Conservation (phyloP, 2,329 filamentous ascomycete species). For the Xylariomycetidae sp. region DNA sequence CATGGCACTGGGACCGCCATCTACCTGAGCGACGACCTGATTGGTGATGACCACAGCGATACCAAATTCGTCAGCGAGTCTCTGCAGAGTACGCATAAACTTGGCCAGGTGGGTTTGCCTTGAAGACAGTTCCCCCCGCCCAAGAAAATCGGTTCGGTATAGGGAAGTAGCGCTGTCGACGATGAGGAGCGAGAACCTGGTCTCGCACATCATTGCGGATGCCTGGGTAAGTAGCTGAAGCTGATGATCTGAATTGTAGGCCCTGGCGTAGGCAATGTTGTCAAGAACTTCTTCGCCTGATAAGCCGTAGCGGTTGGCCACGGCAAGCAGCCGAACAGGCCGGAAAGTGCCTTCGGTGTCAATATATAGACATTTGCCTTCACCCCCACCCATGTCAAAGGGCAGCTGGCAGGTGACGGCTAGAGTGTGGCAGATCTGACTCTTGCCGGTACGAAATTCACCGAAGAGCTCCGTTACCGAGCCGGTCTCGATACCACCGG, state of each 20-base stretch:
- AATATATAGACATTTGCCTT: slow-evolving; percentile 97
- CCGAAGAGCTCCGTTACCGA: slow-evolving; percentile 98
- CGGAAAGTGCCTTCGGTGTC: slow-evolving; percentile 97
- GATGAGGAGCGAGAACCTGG: slow-evolving; percentile 89
- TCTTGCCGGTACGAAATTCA: slow-evolving; percentile 96
- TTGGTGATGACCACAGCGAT: slow-evolving; percentile 99
- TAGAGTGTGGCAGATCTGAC: slow-evolving; percentile 97
- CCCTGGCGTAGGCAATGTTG: slow-evolving; percentile 95
- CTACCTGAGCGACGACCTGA: slow-evolving; percentile 96
- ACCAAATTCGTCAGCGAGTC: slow-evolving; percentile 78
- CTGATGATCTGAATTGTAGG: slow-evolving; percentile 98
- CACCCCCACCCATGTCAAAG: slow-evolving; percentile 97
- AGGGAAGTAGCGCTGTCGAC: slow-evolving; percentile 95
- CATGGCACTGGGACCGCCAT: slow-evolving; percentile 94
- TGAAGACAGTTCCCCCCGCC: slow-evolving; percentile 93
- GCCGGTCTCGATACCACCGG: slow-evolving; percentile 92
- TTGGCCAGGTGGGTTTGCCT: slow-evolving; percentile 85
- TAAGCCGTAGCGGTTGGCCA: slow-evolving; percentile 89
- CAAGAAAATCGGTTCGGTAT: slow-evolving; percentile 93
- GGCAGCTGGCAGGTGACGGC: slow-evolving; percentile 96
- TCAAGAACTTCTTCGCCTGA: slow-evolving; percentile 96
- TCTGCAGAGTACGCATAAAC: slow-evolving; percentile 80
- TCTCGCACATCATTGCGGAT: slow-evolving; percentile 99
- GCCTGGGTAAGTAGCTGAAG: slow-evolving; percentile 92
- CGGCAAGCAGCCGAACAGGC: slow-evolving; percentile 82